Base-by-base conservation (phyloP, 1,139 yeast species). In the Nadsonia commutata region DNA sequence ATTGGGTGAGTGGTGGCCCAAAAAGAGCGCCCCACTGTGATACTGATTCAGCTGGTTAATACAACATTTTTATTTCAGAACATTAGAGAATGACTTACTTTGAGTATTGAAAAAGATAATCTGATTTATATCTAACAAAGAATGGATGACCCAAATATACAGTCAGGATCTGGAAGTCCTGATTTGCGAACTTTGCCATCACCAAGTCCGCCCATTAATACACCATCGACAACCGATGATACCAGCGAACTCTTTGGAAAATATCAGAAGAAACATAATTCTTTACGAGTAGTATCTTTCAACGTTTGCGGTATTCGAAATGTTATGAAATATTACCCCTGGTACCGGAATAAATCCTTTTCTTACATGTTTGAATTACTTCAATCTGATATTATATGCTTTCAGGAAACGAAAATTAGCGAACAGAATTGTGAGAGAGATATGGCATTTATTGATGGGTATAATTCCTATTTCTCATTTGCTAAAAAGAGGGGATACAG, bases 231-330 rank as follows among this genome's bases (percentile, higher is more conserved):
- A 27, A 13, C 4, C 16, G n/a, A 16, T 27, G 33, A 27, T 27
- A 16, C 3, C 5, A 16, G n/a, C n/a, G 33, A 27, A 8, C 33
- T 27, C 5, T 27, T 27, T 16, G 33, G 16, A 4, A 27, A 27
- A 27, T 27, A 27, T 27, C 33, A 27, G n/a, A 27, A 27, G n/a
- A 4, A 9, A 4, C 33, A 27, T 27, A 27, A 13, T 27, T 27
- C 33, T 4, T 13, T 27, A 9, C 9, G 33, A 27, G 16, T 27
- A 8, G 16, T 27, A 11, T 27, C 94, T 1, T 88, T 88, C 66
- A 88, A 88, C 57, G 82, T 88, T 39, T 86, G 90, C 53, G 96
- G 96, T 0, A 63, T 78, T 44, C 76, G 84, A 46, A 85, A 95
- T 0, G 62, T 88, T 9, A 75, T 80, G 56, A 80, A 82, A 54